Base-by-base conservation (phyloP, 2,329 filamentous ascomycete species). In the Diplodia seriata region DNA sequence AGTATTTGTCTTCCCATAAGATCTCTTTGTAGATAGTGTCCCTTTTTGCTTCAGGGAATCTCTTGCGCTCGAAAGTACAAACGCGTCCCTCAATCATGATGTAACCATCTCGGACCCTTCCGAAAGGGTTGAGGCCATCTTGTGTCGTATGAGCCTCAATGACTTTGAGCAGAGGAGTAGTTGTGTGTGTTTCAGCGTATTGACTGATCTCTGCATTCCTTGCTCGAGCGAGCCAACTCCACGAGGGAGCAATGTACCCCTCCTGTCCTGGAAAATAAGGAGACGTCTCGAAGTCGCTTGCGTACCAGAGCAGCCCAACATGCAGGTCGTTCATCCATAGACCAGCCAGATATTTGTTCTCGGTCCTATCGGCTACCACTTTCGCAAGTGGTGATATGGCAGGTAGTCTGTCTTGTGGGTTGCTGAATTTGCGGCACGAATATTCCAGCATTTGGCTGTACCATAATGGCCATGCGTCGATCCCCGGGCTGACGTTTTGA, bases 161-260 rank as follows among this genome's bases (percentile, higher is more conserved):
- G 4, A 59, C 20, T 1, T 12, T 40, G n/a, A 59, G 33, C 23
- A 23, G n/a, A 40, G 55, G 23, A 7, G n/a, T 4, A 5, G 18
- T 59, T 43, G 20, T 9, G 55, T 59, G 36, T n/a, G 36, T 59
- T 15, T 26, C 1, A 15, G 7, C 55, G 55, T 59, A 59, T 4
- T 59, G 18, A 23, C 55, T 43, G 33, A 59, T 43, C 9, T 59
- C 55, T n/a, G 55, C 55, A 12, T 61, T 61, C 29, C 38, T 47
- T 2, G 56, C 56, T 6, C 56, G 56, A 49, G 56, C 38, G 47
- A 61, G 56, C 56, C 56, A 61, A 14, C 56, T 61, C 56, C 56
- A 49, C 2, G 56, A 61, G 18, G 56, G 56, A 18, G 56, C 56
- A 18, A 61, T 61, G 56, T 61, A 61, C 3, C 12, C 8, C 2